Percentiles rank a stretch among this genome's conserved stretches.
phyloP scores from a whole-genome alignment of 2,329 filamentous ascomycete species.

The Aspergillus phoenicis region DNA sequence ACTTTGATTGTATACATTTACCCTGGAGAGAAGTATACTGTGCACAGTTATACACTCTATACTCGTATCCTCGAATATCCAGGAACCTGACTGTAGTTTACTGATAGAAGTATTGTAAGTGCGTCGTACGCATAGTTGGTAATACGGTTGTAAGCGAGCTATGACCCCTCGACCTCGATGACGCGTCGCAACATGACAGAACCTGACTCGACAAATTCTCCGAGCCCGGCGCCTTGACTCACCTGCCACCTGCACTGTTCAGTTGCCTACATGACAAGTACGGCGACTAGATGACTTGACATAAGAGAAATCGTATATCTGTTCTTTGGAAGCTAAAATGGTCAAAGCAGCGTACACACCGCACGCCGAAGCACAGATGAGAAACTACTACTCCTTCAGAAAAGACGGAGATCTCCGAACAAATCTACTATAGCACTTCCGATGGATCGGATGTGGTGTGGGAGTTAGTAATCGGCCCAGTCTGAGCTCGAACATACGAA shows the following conservation, averaged over 20 bases:
- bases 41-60: too few relatives aligned
- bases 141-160: neutral
- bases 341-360: neutral
- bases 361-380: neutral
- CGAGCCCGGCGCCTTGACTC: neutral
- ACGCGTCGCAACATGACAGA: slow-evolving; percentile 1
- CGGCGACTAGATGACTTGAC: too few relatives aligned
- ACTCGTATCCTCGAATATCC: too few relatives aligned
- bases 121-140: neutral
- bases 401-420: neutral
- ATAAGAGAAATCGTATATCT: too few relatives aligned
- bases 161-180: neutral
- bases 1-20: neutral
- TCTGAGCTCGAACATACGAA: neutral
- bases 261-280: neutral
- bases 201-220: neutral
- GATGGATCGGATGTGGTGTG: neutral
- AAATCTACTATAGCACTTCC: neutral
- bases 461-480: neutral
- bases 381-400: neutral
- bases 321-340: too few relatives aligned
- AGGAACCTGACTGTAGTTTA: neutral
- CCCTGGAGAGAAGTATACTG: too few relatives aligned
- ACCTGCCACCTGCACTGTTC: neutral
- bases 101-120: neutral